phyloP scores from a whole-genome alignment of 148 eudicot genomes.

The Rhododendron henanense region DNA sequence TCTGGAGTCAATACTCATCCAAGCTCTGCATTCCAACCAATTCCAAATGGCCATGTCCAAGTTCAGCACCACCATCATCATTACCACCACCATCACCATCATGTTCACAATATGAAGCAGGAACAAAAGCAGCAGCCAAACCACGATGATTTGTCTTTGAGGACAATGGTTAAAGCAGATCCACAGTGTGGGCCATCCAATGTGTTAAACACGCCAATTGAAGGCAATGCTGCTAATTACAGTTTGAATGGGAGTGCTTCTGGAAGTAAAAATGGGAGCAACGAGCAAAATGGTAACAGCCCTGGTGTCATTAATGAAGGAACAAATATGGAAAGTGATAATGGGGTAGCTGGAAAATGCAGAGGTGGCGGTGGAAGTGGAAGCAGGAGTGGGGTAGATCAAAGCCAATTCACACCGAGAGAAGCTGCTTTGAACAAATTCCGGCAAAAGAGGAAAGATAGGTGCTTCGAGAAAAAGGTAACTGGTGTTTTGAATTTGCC shows the following conservation, averaged over 20 bases:
- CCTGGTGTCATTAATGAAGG: constrained; percentile 36
- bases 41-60: constrained; percentile 25
- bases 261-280: constrained; percentile 69
- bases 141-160: constrained; percentile 28
- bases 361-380: constrained; percentile 42
- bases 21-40: constrained; percentile 37
- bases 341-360: constrained; percentile 36
- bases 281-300: constrained; percentile 42
- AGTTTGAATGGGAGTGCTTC: constrained; percentile 57
- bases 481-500: not conserved
- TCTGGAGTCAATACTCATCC: constrained; percentile 36
- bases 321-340: constrained; percentile 32
- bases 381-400: constrained; percentile 42
- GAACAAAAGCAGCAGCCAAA: constrained; percentile 21
- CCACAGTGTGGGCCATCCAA: constrained; percentile 42
- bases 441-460: constrained; percentile 61
- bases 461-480: constrained; percentile 77
- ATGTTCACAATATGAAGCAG: constrained; percentile 39
- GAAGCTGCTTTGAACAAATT: constrained; percentile 60
- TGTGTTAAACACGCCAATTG: constrained; percentile 18
- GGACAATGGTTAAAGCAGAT: constrained; percentile 20
- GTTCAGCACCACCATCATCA: constrained; percentile 57
- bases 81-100: constrained; percentile 55
- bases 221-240: constrained; percentile 48
- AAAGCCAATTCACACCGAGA: constrained; percentile 38